Conservation (phyloP, 23 red algal genomes). For the Gracilaria caudata region DNA sequence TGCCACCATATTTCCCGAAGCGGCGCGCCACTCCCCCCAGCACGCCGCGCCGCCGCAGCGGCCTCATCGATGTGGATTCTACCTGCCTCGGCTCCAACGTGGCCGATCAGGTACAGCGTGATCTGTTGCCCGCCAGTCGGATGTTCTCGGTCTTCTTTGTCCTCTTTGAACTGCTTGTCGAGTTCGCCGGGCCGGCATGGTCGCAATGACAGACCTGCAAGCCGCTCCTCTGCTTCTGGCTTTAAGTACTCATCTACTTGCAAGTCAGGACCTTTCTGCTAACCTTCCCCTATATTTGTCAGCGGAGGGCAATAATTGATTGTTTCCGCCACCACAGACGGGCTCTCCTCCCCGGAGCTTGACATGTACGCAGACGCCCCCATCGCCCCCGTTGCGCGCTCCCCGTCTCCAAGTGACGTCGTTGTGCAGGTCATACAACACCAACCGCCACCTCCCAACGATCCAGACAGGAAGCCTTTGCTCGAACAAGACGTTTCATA, state of each 20-base stretch:
- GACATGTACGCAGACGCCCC: slow-evolving; percentile 65
- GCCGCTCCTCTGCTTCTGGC: slow-evolving; percentile 85
- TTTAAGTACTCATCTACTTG: slow-evolving; percentile 76
- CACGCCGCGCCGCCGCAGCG: slow-evolving; percentile 44
- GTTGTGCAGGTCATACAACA: slow-evolving; percentile 12
- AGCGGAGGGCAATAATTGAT: slow-evolving; percentile 28
- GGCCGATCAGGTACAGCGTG: slow-evolving; percentile 85
- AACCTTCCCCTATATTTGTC: slow-evolving; percentile 57
- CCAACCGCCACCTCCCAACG: not conserved
- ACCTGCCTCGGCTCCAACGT: slow-evolving; percentile 85
- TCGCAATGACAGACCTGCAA: slow-evolving; percentile 73
- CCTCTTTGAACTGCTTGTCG: slow-evolving; percentile 81
- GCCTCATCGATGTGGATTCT: slow-evolving; percentile 71
- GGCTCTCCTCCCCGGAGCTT: slow-evolving; percentile 49
- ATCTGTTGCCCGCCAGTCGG: slow-evolving; percentile 80
- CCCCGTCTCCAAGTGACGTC: slow-evolving; percentile 1
- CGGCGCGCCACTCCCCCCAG: slow-evolving; percentile 20
- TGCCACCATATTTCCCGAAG: not conserved
- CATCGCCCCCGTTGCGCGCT: not conserved
- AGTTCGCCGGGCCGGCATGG: slow-evolving; percentile 68
- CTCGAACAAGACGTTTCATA: not conserved
- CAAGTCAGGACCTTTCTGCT: slow-evolving; percentile 78
- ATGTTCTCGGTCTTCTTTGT: slow-evolving; percentile 87
- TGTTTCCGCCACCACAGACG: slow-evolving; percentile 48
- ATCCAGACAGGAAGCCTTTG: not conserved